phyloP scores from a whole-genome alignment of 768 basidiomycete species.

The Auriscalpium vulgare region DNA sequence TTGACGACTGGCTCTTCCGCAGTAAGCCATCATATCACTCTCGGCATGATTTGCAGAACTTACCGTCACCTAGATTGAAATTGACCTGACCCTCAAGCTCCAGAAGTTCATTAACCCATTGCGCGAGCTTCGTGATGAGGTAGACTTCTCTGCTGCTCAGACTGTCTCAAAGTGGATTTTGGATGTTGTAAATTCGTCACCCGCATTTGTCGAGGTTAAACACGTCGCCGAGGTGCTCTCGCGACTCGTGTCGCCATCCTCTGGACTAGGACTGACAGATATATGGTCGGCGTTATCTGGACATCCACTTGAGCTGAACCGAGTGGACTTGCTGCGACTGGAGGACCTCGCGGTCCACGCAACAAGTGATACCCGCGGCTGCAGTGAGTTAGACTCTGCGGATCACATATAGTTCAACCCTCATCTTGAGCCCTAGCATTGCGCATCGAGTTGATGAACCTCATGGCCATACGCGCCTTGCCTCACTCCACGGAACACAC shows the following conservation, averaged over 20 bases:
- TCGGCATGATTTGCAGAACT: too few species aligned
- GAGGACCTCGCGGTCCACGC: not conserved
- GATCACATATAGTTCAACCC: not conserved
- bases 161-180: constrained; percentile 48
- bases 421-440: not conserved
- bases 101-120: constrained; percentile 7
- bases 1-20: not conserved
- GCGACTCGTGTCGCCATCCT: constrained; percentile 44
- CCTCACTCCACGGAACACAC: not conserved
- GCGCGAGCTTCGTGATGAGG: not conserved
- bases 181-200: constrained; percentile 18
- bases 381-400: not conserved
- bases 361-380: not conserved
- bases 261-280: constrained; percentile 64
- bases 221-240: constrained; percentile 32
- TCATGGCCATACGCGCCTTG: not conserved
- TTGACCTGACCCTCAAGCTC: constrained; percentile 6
- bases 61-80: constrained; percentile 3
- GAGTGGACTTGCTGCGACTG: not conserved
- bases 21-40: not conserved
- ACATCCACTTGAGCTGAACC: constrained; percentile 1
- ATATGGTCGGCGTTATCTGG: constrained; percentile 55
- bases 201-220: constrained; percentile 28
- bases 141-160: constrained; percentile 50
- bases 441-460: not conserved